Evolutionary conservation across 148 eudicot genomes (phyloP).

Genomic region (Arctostaphylos glauca): DNA sequence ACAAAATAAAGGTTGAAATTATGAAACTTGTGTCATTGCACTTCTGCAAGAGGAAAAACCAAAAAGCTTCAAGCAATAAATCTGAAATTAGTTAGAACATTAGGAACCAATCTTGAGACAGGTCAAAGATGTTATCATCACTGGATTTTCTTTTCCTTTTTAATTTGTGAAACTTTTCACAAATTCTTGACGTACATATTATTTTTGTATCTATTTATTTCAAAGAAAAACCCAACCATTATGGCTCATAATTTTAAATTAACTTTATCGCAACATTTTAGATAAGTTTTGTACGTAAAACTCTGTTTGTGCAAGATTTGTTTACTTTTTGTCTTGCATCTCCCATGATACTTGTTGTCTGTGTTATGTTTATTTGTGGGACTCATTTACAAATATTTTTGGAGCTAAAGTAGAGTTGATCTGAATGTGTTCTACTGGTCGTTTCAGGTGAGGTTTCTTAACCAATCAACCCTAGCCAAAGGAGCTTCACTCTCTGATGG

Average conservation of each 20-base stretch:
- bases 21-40: not conserved
- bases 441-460: too few relatives aligned
- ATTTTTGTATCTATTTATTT: not conserved
- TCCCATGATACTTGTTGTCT: too few relatives aligned
- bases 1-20: not conserved
- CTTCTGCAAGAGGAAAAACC: not conserved
- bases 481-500: too few relatives aligned
- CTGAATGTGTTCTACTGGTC: too few relatives aligned
- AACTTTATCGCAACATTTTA: not conserved
- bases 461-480: too few relatives aligned
- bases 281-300: not conserved
- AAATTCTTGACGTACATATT: not conserved
- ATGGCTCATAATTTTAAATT: not conserved
- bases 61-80: not conserved
- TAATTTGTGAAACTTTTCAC: too few relatives aligned
- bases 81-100: constrained; percentile 5
- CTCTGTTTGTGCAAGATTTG: not conserved
- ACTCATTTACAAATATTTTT: too few relatives aligned
- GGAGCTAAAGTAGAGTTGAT: too few relatives aligned
- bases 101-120: not conserved
- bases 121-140: not conserved
- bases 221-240: not conserved
- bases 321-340: too few relatives aligned
- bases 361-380: too few relatives aligned
- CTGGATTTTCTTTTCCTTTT: not conserved